Conservation (phyloP, 139 green algal species). For the Eudorina sp. region DNA sequence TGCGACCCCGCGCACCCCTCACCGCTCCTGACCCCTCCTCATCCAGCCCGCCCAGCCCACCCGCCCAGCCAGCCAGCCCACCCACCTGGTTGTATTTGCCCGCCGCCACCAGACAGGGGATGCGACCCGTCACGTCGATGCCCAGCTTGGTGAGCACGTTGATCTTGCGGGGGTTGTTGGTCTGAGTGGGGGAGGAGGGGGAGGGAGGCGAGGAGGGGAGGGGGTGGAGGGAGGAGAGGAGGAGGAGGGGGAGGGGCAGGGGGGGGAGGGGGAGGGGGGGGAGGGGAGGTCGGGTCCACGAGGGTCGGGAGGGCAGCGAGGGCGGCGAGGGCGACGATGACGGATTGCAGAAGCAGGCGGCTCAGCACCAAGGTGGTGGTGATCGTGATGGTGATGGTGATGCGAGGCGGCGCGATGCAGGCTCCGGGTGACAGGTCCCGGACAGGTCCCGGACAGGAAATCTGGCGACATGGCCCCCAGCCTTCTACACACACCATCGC, state of each 20-base stretch:
- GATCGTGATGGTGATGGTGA: too few species aligned
- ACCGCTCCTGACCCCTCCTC: neutral
- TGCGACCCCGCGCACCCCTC: too few species aligned
- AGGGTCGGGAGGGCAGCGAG: neutral
- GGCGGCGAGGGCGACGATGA: too few species aligned
- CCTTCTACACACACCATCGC: too few species aligned
- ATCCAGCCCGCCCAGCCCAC: neutral
- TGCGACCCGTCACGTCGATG: constrained; percentile 80
- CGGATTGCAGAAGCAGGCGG: too few species aligned
- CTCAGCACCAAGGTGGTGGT: too few species aligned
- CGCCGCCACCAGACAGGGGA: constrained; percentile 87
- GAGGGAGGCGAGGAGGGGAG: neutral
- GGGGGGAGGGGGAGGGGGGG: neutral
- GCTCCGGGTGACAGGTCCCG: too few species aligned
- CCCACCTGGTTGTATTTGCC: constrained; percentile 83
- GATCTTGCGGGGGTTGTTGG: constrained; percentile 97
- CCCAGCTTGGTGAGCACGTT: constrained; percentile 77
- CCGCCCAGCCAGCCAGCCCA: too few species aligned
- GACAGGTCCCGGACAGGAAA: too few species aligned
- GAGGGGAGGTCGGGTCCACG: neutral
- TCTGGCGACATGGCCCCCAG: too few species aligned
- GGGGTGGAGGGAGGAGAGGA: neutral
- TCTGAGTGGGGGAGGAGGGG: constrained; percentile 66
- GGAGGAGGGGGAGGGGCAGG: neutral
- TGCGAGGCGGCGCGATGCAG: too few species aligned